Conservation (phyloP, 1,139 yeast species). For the Debaryomyces sp. region DNA sequence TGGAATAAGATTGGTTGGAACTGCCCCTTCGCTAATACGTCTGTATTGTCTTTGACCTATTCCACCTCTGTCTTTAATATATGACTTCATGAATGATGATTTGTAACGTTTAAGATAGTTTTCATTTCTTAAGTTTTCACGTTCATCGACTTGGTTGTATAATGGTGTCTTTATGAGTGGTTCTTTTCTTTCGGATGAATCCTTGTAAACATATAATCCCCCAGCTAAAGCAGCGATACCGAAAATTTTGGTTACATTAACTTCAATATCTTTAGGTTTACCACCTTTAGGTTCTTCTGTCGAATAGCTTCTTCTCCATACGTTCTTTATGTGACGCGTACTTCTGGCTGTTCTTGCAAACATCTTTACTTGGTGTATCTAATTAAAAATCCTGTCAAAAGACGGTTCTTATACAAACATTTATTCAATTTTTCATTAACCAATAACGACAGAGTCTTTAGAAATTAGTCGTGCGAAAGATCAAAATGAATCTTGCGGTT, state of each 20-base stretch:
- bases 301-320: slow-evolving; percentile 33
- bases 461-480: not conserved
- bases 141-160: slow-evolving; percentile 42
- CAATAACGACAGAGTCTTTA: slow-evolving; percentile 7
- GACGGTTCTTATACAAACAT: not conserved
- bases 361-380: slow-evolving; percentile 17
- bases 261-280: slow-evolving; percentile 39
- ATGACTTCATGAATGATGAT: slow-evolving; percentile 45
- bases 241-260: slow-evolving; percentile 43
- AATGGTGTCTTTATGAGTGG: slow-evolving; percentile 44
- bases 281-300: slow-evolving; percentile 28
- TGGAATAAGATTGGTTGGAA: slow-evolving; percentile 41
- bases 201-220: slow-evolving; percentile 40
- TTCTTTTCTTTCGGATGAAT: slow-evolving; percentile 36
- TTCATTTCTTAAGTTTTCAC: slow-evolving; percentile 41
- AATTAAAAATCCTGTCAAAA: not conserved
- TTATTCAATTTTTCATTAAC: slow-evolving; percentile 6
- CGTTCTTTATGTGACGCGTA: slow-evolving; percentile 19
- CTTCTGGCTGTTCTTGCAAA: slow-evolving; percentile 23
- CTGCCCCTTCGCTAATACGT: slow-evolving; percentile 29
- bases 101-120: slow-evolving; percentile 43
- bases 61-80: slow-evolving; percentile 51
- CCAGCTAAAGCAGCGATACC: slow-evolving; percentile 48
- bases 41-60: slow-evolving; percentile 48
- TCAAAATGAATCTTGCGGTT: not conserved